Evolutionary conservation across 2,329 filamentous ascomycete genomes (phyloP), one percentile per base, ranked within the genome.

Genomic region (Escovopsis sp.): DNA sequence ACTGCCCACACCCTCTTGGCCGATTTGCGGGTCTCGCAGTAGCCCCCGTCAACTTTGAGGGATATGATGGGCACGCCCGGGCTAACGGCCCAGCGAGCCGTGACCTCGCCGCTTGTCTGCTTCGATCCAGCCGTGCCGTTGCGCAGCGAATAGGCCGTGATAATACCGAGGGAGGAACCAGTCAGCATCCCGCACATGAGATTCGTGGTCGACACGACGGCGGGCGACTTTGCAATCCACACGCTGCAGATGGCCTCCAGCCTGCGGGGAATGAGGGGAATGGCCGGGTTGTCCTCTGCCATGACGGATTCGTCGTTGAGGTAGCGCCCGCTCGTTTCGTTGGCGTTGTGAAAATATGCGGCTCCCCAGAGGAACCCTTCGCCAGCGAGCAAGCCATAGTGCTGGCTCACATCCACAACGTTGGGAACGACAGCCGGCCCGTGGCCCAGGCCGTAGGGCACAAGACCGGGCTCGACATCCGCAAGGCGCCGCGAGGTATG

Each of bases 11-110:
- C 74, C 26, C 88, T 79, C 11, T 76, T 74, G 40, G 79, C 68
- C 4, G 73, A 66, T 55, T 80, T 80, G 28, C 88, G 79, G 51
- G 78, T 80, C 26, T 71, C 60, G 39, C 73, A 88, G 59, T 87
- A 91, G 41, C 77, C 77, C 26, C 94, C 87, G 53, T 98, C 91
- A 6, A 94, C 75, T 37, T 76, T 76, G 46, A 98, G 77, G 1
- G 78, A 75, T 42, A 95, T 73, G 47, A 98, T 91, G 0, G 91
- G 91, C 3, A 96, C 87, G 35, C 91, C 91, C 3, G 91, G 91
- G 55, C 86, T 87, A 11, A 96, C 68, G 9, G 85, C 79, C 89
- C 89, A 96, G 50, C 82, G 83, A 32, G 85, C 84, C 34, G 85
- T 94, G 49, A 91, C 72, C 53, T 93, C 82, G 4, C 87, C 87